Base-by-base conservation (phyloP, 805 yeast species). In the Saccharomycopsis fermentans region DNA sequence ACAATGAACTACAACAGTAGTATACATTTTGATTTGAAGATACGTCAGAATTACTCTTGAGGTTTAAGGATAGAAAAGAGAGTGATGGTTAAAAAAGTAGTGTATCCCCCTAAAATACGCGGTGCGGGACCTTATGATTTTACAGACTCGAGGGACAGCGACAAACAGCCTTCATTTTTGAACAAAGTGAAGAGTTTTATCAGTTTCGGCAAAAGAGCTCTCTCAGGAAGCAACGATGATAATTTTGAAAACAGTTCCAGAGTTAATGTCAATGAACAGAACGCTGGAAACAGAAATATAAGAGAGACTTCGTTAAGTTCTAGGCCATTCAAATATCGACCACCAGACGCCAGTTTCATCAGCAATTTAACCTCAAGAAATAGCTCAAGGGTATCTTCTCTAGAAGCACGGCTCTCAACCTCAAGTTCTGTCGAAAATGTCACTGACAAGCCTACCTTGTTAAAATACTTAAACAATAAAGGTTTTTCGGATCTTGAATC, bases 401-500 rank as follows among this genome's bases (percentile, higher is more conserved):
- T 32, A 32, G 55, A 52, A 34, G 27, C 52, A 17, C 43, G 39
- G 9, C 27, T 36, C 17, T 17, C 58, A n/a, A 48, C 27, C 5
- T n/a, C 43, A 6, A 32, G 32, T 17, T 21, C 16, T 36, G 40
- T 43, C 14, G 14, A 43, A 3, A 21, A 35, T 1, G 39, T 16
- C 6, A 50, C 58, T 3, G 57, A 60, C 26, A 58, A 59, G 35
- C 26, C 37, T 3, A 61, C 55, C 35, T 50, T 61, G 27, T 21
- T 61, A 11, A 50, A 40, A 12, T 58, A 55, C 35, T 34, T 61
- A 32, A 34, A 58, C 24, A 55, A 54, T 6, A 61, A 61, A 48
- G 63, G 63, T 3, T 53, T 61, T 34, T 52, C 61, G 4, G 59
- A 61, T 24, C 47, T 58, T 3, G 63, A 61, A 35, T 61, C 63